These are phyloP conservation scores for Phyllosticta citrichinensis DNA, from an alignment of 2,329 filamentous ascomycete genomes.

Conservation along the genomic window DNA sequence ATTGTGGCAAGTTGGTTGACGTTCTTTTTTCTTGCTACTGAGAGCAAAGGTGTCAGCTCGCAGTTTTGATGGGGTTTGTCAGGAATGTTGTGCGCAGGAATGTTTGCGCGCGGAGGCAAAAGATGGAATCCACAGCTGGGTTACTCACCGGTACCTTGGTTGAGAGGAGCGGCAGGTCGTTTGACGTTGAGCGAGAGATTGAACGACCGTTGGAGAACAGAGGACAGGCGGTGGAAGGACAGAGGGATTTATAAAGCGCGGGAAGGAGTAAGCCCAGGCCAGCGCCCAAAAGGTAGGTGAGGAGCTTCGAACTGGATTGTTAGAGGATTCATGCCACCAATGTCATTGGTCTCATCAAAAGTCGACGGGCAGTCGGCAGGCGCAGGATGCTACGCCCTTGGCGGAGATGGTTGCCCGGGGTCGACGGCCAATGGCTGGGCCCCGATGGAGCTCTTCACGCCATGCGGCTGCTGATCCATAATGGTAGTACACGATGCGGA, in stretches of 20 bases:
- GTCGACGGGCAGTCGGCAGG: background rate
- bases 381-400: background rate
- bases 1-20: slow-evolving; percentile 22
- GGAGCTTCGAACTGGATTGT: background rate
- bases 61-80: background rate
- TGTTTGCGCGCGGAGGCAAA: background rate
- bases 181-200: background rate
- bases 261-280: background rate
- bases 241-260: background rate
- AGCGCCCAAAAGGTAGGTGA: background rate
- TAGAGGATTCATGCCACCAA: background rate
- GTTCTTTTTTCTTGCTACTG: background rate
- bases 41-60: background rate
- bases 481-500: background rate
- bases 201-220: background rate
- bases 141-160: background rate
- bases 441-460: background rate
- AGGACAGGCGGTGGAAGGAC: background rate
- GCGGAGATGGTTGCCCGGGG: background rate
- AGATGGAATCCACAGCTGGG: background rate
- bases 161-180: background rate
- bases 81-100: background rate
- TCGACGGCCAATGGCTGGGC: background rate
- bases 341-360: background rate
- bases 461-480: background rate